phyloP scores from a whole-genome alignment of 2,329 filamentous ascomycete species.

The Eutypa lata region DNA sequence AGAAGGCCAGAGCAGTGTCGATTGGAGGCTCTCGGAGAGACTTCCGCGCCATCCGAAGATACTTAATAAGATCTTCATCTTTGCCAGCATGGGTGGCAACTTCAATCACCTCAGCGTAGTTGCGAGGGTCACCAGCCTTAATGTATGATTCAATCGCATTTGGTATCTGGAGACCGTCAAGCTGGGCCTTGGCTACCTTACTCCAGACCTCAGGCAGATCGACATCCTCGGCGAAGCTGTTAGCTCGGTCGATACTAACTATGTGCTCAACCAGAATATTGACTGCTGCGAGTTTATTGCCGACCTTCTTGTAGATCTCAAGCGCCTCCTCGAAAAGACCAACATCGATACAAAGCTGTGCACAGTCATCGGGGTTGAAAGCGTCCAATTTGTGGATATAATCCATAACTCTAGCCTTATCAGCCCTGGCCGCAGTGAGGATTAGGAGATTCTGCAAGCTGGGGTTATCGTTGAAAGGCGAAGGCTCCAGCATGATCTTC shows the following conservation, averaged over 20 bases:
- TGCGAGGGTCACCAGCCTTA: conserved; percentile 86
- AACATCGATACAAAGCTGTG: conserved; percentile 87
- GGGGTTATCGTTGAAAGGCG: conserved; percentile 94
- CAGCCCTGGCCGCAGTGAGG: conserved; percentile 93
- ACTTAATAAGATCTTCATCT: conserved; percentile 96
- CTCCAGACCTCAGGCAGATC: conserved; percentile 97
- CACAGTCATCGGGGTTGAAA: conserved; percentile 91
- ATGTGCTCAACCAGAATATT: conserved; percentile 94
- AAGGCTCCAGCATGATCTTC: conserved; percentile 99
- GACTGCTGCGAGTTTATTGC: conserved; percentile 81
- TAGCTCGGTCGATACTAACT: conserved; percentile 95
- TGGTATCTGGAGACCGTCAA: conserved; percentile 88
- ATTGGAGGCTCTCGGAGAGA: conserved; percentile 90
- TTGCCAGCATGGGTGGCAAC: conserved; percentile 93
- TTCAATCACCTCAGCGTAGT: conserved; percentile 95
- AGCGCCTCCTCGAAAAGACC: conserved; percentile 96
- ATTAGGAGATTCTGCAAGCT: conserved; percentile 95
- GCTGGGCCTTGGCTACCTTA: conserved; percentile 94
- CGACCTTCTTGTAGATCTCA: conserved; percentile 97
- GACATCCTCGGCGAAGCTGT: conserved; percentile 91
- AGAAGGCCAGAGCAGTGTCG: conserved; percentile 91
- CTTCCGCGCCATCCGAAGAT: conserved; percentile 94
- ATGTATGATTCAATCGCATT: conserved; percentile 98
- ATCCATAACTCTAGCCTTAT: conserved; percentile 90
- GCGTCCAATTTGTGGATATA: conserved; percentile 90